Base-by-base conservation (phyloP, 2,329 filamentous ascomycete species). In the Trichoderma oligosporum region DNA sequence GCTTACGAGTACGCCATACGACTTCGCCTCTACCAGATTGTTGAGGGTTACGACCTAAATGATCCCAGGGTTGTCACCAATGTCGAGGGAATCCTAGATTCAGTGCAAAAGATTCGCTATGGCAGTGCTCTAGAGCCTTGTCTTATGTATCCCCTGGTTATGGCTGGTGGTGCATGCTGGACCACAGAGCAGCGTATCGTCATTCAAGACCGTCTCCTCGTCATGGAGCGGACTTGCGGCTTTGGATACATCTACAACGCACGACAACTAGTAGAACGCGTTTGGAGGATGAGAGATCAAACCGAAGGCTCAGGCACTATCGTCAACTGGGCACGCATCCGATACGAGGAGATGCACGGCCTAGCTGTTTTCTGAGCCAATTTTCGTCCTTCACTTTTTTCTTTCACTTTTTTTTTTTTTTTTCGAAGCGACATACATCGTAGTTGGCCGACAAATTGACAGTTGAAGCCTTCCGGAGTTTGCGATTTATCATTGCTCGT, bases 211-310 rank as follows among this genome's bases (percentile, higher is more conserved):
- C 64, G 73, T 4, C 64, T 75, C 48, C 67, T 76, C 63, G 70
- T 76, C 12, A 76, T 77, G 72, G 74, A 77, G 61, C 66, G 73
- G 31, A 76, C 74, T 0, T 68, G 73, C 25, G 74, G 74, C 0
- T 76, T 76, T 56, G 70, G 71, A 3, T 75, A 77, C 63, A 71
- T 77, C 3, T 70, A 73, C 33, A 71, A 74, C 31, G 70, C 72
- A 0, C 62, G 73, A 36, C 69, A 72, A 36, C 60, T 77, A 11
- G 66, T 76, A 2, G 72, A 76, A 56, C 66, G 67, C 4, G 73
- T 76, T 0, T 77, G 74, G 74, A 61, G 59, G 9, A 63, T 64
- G 56, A 56, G 69, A 33, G 69, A 71, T 35, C 56, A 67, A 25
- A 58, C 63, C 4, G 63, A 64, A 4, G 66, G 67, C 7, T 67